phyloP scores from a whole-genome alignment of 2,329 filamentous ascomycete genomes.

The Alternaria arborescens region DNA sequence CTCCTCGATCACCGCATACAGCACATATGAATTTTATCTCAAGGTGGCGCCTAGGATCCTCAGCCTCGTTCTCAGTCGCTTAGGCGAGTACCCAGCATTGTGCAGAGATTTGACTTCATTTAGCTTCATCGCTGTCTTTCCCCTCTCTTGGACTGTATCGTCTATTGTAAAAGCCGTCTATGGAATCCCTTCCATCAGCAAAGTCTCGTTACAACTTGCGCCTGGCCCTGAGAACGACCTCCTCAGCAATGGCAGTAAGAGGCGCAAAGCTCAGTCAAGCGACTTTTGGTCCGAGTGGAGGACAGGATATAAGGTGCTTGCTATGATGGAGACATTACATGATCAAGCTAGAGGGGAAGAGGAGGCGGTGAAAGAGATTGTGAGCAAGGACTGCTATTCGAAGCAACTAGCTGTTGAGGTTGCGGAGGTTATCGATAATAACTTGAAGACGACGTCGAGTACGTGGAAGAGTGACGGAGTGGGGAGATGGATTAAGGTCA shows the following conservation, averaged over 20 bases:
- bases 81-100: conserved; percentile 32
- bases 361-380: conserved; percentile 30
- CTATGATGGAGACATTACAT: conserved; percentile 31
- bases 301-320: conserved; percentile 40
- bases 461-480: conserved; percentile 36
- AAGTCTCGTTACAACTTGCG: conserved; percentile 53
- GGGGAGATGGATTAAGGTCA: conserved; percentile 35
- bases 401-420: conserved; percentile 31
- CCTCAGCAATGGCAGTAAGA: conserved; percentile 47
- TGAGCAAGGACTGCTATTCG: conserved; percentile 37
- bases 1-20: conserved; percentile 75
- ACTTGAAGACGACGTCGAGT: conserved; percentile 27
- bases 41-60: conserved; percentile 70
- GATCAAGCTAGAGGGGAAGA: not conserved
- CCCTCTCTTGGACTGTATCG: conserved; percentile 66
- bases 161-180: conserved; percentile 35
- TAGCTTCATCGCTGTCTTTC: conserved; percentile 70
- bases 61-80: conserved; percentile 54
- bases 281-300: conserved; percentile 54
- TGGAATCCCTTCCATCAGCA: conserved; percentile 41
- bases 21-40: conserved; percentile 75
- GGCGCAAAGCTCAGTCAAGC: conserved; percentile 53
- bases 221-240: conserved; percentile 52
- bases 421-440: conserved; percentile 29
- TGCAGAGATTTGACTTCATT: conserved; percentile 57